Evolutionary conservation across 108 stramenopile species (phyloP).

Genomic region (Fistulifera pelliculosa): DNA sequence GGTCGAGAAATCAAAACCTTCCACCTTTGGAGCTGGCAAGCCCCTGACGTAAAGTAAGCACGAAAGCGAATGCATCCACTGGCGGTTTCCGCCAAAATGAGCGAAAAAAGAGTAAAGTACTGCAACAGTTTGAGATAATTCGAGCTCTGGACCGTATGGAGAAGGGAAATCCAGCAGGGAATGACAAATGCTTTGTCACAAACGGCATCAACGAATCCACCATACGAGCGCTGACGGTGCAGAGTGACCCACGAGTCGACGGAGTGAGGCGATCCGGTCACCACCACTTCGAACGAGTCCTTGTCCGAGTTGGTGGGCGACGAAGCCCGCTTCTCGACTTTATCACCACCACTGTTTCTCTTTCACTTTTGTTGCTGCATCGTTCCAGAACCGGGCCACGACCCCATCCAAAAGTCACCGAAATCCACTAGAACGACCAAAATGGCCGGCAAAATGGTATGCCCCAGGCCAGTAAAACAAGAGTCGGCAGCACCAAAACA

Average conservation of each 20-base stretch:
- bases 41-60: conserved; percentile 32
- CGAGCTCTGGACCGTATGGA: conserved; percentile 17
- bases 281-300: conserved; percentile 30
- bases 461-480: conserved; percentile 29
- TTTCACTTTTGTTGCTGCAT: conserved; percentile 14
- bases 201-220: conserved; percentile 48
- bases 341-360: conserved; percentile 4
- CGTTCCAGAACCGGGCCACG: conserved; percentile 41
- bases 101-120: conserved; percentile 24
- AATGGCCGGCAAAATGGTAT: conserved; percentile 19
- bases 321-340: conserved; percentile 5
- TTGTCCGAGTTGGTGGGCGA: conserved; percentile 23
- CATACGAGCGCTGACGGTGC: conserved; percentile 26
- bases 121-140: conserved; percentile 15
- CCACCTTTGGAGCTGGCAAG: conserved; percentile 26
- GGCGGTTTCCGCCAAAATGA: conserved; percentile 36
- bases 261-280: conserved; percentile 31
- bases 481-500: conserved; percentile 22
- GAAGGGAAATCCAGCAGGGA: conserved; percentile 41
- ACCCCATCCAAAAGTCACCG: conserved; percentile 52
- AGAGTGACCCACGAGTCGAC: conserved; percentile 21
- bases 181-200: conserved; percentile 51
- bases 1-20: conserved; percentile 39
- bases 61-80: conserved; percentile 36
- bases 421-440: conserved; percentile 48